phyloP scores from a whole-genome alignment of 2,329 filamentous ascomycete genomes.

The Mycosphaerelloides madeirae region DNA sequence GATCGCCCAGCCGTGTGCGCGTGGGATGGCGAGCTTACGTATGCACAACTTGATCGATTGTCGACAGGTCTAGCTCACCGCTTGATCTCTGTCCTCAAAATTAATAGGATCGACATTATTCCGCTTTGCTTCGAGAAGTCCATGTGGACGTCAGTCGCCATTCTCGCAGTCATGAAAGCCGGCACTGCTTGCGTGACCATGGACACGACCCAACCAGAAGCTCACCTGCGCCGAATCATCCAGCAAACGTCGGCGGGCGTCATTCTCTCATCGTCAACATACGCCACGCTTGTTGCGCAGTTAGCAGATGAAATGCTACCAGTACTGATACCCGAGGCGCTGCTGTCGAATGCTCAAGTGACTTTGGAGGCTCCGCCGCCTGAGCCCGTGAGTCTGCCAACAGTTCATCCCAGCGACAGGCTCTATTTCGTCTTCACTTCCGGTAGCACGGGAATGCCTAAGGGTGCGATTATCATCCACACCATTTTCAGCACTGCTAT shows the following conservation, averaged over 20 bases:
- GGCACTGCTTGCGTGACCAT: conserved; percentile 35
- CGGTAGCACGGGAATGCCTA: conserved; percentile 49
- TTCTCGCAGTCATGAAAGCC: conserved; percentile 37
- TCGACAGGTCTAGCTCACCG: conserved; percentile 11
- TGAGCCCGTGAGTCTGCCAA: no score
- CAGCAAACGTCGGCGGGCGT: conserved; percentile 20
- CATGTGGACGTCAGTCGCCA: conserved; percentile 33
- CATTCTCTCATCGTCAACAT: conserved; percentile 5
- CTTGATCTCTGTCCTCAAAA: background rate
- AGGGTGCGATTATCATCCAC: conserved; percentile 4
- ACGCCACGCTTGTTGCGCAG: background rate
- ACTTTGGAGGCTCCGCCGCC: no score
- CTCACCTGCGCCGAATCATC: conserved; percentile 7
- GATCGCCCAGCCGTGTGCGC: conserved; percentile 6
- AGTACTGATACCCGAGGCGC: background rate
- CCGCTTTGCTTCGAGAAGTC: conserved; percentile 39
- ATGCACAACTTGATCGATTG: conserved; percentile 19
- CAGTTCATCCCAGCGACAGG: background rate
- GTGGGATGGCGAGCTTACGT: conserved; percentile 24
- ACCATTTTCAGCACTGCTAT: conserved; percentile 9
- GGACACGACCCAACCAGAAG: conserved; percentile 28
- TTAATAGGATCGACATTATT: conserved; percentile 9
- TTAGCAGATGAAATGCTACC: background rate
- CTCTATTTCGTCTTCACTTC: conserved; percentile 16
- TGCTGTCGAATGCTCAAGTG: background rate